These are phyloP conservation scores for Chlorophyllum brunneum DNA, from an alignment of 768 basidiomycete genomes.

Conservation along the genomic window DNA sequence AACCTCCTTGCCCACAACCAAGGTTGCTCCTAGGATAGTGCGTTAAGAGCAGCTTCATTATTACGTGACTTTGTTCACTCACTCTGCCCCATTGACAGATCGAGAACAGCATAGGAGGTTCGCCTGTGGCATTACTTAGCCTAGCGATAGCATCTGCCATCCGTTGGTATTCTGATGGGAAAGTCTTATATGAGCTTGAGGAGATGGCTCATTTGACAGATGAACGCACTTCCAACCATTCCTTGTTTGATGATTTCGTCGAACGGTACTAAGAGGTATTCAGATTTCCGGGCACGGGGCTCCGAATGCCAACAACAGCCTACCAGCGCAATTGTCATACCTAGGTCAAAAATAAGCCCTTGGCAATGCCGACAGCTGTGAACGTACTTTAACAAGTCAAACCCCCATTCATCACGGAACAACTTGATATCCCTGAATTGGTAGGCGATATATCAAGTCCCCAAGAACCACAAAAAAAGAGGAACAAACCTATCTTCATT, in stretches of 20 bases:
- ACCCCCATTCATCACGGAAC: neutral
- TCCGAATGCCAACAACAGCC: conserved; percentile 6
- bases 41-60: conserved; percentile 21
- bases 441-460: neutral
- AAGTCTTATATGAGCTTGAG: neutral
- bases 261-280: conserved; percentile 39
- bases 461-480: neutral
- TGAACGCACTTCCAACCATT: conserved; percentile 40
- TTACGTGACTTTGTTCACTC: conserved; percentile 13
- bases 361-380: no score
- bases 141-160: conserved; percentile 57
- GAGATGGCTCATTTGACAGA: no score
- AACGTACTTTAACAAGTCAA: no score
- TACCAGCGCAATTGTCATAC: conserved; percentile 61
- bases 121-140: conserved; percentile 42
- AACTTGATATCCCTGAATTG: neutral
- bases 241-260: conserved; percentile 53
- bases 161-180: conserved; percentile 37
- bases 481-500: conserved; percentile 49
- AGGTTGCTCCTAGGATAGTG: conserved; percentile 43
- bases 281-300: neutral
- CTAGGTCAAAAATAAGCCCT: conserved; percentile 30
- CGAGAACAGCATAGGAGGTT: conserved; percentile 53
- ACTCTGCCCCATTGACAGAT: conserved; percentile 70
- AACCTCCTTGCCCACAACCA: conserved; percentile 59